Conservation (phyloP, 176 grass and related monocot genomes). For the Tillandsia fasciculata region DNA sequence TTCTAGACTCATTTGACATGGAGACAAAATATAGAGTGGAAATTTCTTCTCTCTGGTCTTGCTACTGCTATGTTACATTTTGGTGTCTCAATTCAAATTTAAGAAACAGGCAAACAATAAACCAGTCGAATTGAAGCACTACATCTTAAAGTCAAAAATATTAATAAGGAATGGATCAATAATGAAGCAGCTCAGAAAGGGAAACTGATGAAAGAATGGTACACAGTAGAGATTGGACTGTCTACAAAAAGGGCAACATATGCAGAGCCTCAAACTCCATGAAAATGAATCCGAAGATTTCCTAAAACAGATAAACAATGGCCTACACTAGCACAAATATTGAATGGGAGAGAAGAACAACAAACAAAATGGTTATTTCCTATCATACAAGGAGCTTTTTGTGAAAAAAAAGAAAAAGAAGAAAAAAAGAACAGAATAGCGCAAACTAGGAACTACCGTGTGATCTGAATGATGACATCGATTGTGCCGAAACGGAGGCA, state of each 20-base stretch:
- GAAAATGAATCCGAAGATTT: slow-evolving; percentile 22
- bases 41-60: too few relatives aligned
- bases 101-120: too few relatives aligned
- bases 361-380: slow-evolving; percentile 10
- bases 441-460: slow-evolving; percentile 43
- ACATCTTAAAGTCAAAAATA: too few relatives aligned
- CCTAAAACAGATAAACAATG: slow-evolving; percentile 30
- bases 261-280: background rate
- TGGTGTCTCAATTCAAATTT: too few relatives aligned
- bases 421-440: background rate
- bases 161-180: too few relatives aligned
- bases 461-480: slow-evolving; percentile 73
- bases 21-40: too few relatives aligned
- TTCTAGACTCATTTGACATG: too few relatives aligned
- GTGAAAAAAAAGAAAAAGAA: too few relatives aligned
- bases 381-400: slow-evolving; percentile 44
- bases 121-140: too few relatives aligned
- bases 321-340: slow-evolving; percentile 30
- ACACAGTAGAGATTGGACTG: slow-evolving; percentile 4
- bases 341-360: slow-evolving; percentile 9
- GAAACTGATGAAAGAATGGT: slow-evolving; percentile 20
- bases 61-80: too few relatives aligned
- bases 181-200: background rate
- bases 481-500: slow-evolving; percentile 80
- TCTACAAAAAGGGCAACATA: slow-evolving; percentile 10